Evolutionary conservation across 148 eudicot species (phyloP), one percentile per base, ranked within the genome.

Genomic region (Nepenthes gracilis): DNA sequence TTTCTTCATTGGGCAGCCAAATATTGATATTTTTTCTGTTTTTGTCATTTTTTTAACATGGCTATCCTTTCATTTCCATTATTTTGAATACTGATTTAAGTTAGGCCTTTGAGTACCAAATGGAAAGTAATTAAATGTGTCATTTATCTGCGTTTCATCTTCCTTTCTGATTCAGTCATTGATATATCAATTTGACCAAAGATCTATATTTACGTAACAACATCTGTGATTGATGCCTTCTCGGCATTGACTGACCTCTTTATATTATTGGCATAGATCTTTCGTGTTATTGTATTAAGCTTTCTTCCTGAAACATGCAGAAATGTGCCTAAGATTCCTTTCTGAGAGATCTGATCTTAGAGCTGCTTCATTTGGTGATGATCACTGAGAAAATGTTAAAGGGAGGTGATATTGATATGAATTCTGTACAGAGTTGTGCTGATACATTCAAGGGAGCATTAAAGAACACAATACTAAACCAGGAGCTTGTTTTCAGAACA

Each of bases 391-490:
- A 70, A 35, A 78, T 85, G 81, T 70, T 74, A 54, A 64, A 54
- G 35, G 60, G 58, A 58, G 79, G 72, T 54, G 74, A 67, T 60
- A 49, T 64, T 56, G 60, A 74, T 62, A 32, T 73, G 36, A 65
- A 75, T 63, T 62, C 71, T 11, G 57, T 54, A 60, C 72, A 62
- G 14, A 47, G 59, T 11, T 69, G 33, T 58, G 35, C 70, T 32
- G 74, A 66, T 71, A 66, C 85, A 23, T 57, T 60, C 9, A 70
- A 70, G 66, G 72, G 76, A 59, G 55, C 50, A 68, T 62, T 82
- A 37, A 78, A 66, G 76, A 74, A 65, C 62, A 78, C 60, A 49
- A 83, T 85, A 78, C 70, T 80, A 57, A 71, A 72, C 64, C 93
- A 80, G 63, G 85, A 83, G 69, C 62, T 68, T 15, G 60, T 62